These are phyloP conservation scores for Trypanosoma avium DNA, from an alignment of 208 protist genomes.

Conservation along the genomic window DNA sequence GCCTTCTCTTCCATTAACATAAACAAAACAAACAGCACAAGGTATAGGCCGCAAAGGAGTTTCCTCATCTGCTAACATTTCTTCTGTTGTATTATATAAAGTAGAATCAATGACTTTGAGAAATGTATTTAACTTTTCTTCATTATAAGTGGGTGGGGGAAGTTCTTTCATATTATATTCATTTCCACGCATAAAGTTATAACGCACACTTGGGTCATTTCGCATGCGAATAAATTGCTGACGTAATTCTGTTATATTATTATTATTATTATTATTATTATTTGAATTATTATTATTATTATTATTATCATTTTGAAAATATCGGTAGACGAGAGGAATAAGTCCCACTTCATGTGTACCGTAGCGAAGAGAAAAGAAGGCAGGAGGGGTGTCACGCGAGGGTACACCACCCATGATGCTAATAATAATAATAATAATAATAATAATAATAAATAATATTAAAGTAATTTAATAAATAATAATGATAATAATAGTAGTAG, in stretches of 20 bases:
- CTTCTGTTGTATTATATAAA: constrained; percentile 46
- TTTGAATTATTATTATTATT: too few species aligned
- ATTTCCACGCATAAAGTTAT: constrained; percentile 50
- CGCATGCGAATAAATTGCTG: constrained; percentile 65
- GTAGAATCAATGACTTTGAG: constrained; percentile 47
- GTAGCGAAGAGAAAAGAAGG: constrained; percentile 66
- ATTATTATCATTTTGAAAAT: constrained; percentile 37
- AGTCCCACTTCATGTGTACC: constrained; percentile 71
- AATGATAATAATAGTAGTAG: too few species aligned
- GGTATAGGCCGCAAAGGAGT: constrained; percentile 46
- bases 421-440: not conserved
- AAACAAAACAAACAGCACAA: constrained; percentile 69
- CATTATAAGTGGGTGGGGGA: constrained; percentile 47
- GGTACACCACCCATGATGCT: constrained; percentile 52
- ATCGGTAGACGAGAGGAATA: constrained; percentile 50
- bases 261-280: too few species aligned
- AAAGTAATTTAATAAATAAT: too few species aligned
- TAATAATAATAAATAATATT: constrained; percentile 2
- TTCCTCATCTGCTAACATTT: constrained; percentile 38
- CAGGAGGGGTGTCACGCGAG: constrained; percentile 41
- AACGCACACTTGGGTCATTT: constrained; percentile 74
- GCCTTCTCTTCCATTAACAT: constrained; percentile 52
- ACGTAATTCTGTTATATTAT: constrained; percentile 50
- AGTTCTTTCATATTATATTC: constrained; percentile 43
- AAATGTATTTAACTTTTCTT: constrained; percentile 47